Evolutionary conservation across 331 rosid genomes (phyloP).

Genomic region (Phaseolus coccineus): DNA sequence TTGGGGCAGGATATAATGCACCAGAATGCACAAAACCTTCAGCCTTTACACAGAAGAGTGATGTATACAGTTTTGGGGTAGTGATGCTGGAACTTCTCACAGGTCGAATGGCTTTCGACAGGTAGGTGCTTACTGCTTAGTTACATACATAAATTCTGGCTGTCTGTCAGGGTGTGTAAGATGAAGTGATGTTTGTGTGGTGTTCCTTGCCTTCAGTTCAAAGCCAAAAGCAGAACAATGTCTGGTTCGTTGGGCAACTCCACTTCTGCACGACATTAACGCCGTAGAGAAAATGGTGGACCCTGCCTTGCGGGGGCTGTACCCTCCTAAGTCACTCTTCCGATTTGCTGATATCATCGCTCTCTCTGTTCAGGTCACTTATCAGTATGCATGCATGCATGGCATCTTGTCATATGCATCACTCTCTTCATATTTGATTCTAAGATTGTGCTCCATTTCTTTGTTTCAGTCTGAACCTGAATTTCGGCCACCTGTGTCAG

Average conservation of each 20-base stretch:
- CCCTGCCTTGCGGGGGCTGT: conserved; percentile 87
- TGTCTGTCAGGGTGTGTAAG: not conserved
- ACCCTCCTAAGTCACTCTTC: conserved; percentile 85
- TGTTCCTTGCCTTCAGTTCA: conserved; percentile 51
- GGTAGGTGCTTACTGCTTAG: conserved; percentile 48
- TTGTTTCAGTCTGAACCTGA: conserved; percentile 66
- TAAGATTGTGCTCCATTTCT: not conserved
- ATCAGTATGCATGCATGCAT: not conserved
- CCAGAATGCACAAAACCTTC: conserved; percentile 84
- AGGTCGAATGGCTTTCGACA: conserved; percentile 85
- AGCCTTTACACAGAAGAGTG: conserved; percentile 76
- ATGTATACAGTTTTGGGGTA: conserved; percentile 87
- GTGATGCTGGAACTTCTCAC: conserved; percentile 92
- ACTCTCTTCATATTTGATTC: not conserved
- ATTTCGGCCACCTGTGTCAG: conserved; percentile 79
- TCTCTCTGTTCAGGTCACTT: conserved; percentile 78
- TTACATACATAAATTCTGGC: not conserved
- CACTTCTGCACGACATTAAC: conserved; percentile 77
- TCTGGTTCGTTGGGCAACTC: conserved; percentile 87
- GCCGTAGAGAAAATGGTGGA: conserved; percentile 78
- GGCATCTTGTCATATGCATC: too few relatives aligned
- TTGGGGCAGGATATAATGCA: conserved; percentile 84
- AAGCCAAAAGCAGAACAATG: conserved; percentile 68
- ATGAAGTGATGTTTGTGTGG: not conserved
- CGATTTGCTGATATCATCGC: conserved; percentile 83